Evolutionary conservation across 2,329 filamentous ascomycete species (phyloP), one percentile per base, ranked within the genome.

Genomic region (Myriosclerotinia scirpicola): DNA sequence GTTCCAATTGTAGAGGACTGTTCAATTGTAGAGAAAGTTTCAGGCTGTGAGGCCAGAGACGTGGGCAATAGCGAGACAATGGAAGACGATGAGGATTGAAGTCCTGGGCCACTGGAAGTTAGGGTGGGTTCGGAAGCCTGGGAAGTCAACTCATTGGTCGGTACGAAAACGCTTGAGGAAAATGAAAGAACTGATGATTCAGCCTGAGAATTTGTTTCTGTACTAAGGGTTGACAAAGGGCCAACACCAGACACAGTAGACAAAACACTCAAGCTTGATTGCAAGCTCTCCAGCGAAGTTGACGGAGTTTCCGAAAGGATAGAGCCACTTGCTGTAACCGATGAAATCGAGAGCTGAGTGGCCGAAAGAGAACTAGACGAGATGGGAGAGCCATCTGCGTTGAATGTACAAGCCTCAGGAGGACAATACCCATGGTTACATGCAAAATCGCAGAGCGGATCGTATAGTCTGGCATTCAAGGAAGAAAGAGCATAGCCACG

Each of bases 361-460:
- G 55, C 17, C 36, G 55, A 59, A 46, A 48, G 1, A 8, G 42
- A 59, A 59, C 6, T 17, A 15, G 42, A 46, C 5, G 55, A 59
- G 34, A 59, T 22, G n/a, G 55, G 42, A 15, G 55, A 59, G 26
- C 55, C 26, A 17, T 59, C 26, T n/a, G 55, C 2, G 20, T 59
- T 59, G 1, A 14, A 34, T 22, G 55, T 59, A 46, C 55, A 59
- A 48, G 55, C 46, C 12, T 59, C 55, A 5, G 55, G 26, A 9
- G 55, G 55, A 48, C 55, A 59, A 36, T 46, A 59, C 2, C 55
- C 42, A 46, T 30, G 55, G 34, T 15, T 48, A 34, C 55, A 59
- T 5, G 42, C 42, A 59, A 59, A 59, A 11, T 59, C 55, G 42
- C 55, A 59, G 26, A 59, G 40, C 9, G 55, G 26, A 59, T 48